Conservation (phyloP, 2,329 filamentous ascomycete genomes). For the Xylariaceae sp. region DNA sequence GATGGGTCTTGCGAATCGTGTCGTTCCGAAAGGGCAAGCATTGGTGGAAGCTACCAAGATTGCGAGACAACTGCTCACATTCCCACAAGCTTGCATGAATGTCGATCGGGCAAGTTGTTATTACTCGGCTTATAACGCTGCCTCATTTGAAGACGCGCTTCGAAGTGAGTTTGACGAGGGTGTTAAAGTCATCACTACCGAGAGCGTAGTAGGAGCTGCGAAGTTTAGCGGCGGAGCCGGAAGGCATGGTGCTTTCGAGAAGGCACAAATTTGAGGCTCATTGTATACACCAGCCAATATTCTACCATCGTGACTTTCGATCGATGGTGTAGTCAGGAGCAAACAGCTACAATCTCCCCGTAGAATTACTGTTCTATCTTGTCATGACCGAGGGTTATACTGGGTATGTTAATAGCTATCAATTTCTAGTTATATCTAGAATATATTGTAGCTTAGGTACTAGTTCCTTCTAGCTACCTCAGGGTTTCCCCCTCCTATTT, state of each 20-base stretch:
- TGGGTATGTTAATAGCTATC: too few species aligned
- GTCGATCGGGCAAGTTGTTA: conserved; percentile 9
- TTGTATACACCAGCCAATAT: too few species aligned
- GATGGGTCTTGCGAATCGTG: conserved; percentile 14
- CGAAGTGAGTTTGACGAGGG: conserved; percentile 10
- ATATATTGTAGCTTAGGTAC: too few species aligned
- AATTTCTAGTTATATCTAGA: too few species aligned
- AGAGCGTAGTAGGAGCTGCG: conserved; percentile 10
- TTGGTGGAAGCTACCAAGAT: conserved; percentile 11
- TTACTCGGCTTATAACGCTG: conserved; percentile 12
- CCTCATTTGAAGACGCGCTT: conserved; percentile 14
- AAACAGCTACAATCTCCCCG: too few species aligned
- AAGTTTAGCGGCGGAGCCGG: conserved; percentile 9
- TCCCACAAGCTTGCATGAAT: conserved; percentile 14
- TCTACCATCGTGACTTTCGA: too few species aligned
- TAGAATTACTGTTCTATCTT: too few species aligned
- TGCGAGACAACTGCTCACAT: conserved; percentile 3
- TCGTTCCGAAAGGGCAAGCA: conserved; percentile 12
- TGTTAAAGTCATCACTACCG: conserved; percentile 8
- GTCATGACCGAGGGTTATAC: too few species aligned
- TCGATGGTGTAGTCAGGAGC: too few species aligned
- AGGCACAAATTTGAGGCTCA: too few species aligned
- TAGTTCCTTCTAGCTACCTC: too few species aligned
- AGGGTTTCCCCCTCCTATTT: too few species aligned
- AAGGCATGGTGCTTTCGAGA: conserved; percentile 1